Percentiles rank a stretch among this genome's conserved stretches.
These are phyloP conservation scores for Pleodorina starrii DNA, from an alignment of 139 green algal species.

Conservation along the genomic window DNA sequence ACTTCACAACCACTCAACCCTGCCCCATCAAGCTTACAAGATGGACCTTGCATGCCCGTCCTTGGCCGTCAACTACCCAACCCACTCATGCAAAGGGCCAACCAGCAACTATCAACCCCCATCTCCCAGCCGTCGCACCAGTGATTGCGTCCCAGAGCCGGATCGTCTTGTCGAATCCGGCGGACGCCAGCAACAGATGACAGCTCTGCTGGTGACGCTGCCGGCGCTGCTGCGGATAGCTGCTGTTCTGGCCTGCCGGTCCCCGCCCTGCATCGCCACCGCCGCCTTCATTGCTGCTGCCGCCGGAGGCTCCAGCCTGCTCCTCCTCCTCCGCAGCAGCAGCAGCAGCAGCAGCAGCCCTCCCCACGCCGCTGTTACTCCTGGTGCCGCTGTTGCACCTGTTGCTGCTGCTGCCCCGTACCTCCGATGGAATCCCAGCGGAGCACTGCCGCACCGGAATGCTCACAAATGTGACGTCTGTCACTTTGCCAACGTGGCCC, in stretches of 20 bases:
- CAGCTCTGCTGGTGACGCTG: background rate
- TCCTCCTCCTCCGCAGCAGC: no score
- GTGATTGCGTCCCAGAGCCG: constrained; percentile 21
- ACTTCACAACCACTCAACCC: no score
- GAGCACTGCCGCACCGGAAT: no score
- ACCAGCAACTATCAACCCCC: background rate
- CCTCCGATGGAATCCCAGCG: no score
- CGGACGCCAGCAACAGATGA: background rate
- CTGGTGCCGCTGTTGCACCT: no score
- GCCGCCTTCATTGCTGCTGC: background rate
- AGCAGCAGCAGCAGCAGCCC: no score
- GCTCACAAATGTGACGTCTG: background rate
- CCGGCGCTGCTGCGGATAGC: background rate
- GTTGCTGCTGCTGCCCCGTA: no score
- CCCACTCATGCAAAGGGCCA: background rate
- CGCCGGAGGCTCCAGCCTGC: background rate
- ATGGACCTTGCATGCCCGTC: no score
- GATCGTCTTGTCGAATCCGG: background rate
- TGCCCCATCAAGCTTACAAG: no score
- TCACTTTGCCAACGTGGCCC: background rate
- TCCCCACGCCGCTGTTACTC: no score
- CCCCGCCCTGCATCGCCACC: background rate
- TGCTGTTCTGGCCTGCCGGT: background rate
- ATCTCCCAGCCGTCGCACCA: background rate
- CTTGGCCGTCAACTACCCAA: no score